Base-by-base conservation (phyloP, 2,329 filamentous ascomycete genomes). In the Colletotrichum theobromicola region DNA sequence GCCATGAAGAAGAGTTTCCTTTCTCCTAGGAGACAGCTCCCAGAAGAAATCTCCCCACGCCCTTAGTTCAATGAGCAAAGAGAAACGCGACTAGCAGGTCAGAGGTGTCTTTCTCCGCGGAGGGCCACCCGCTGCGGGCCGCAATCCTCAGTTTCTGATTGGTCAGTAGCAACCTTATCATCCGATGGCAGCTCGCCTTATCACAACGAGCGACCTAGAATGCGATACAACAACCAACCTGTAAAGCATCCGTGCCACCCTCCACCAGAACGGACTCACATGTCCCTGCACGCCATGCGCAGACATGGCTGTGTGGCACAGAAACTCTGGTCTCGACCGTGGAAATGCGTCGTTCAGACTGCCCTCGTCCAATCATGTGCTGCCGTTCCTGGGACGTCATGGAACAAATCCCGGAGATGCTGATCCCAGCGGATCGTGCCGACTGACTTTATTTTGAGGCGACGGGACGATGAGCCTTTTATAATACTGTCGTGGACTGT, bases 381-480 rank as follows among this genome's bases (percentile, higher is more conserved):
- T 9, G 30, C 28, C 24, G 37, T 28, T 26, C 42, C 46, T 58
- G 46, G 70, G 35, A 42, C 53, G 50, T 61, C 60, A 50, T 65
- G 71, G 50, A 30, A 42, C 28, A 35, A 55, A 30, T 67, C 69
- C 72, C 72, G 72, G 72, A 75, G 72, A 75, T 75, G 72, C 72
- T 72, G 37, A 67, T 72, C 72, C 64, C 67, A 66, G 67, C 71
- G 67, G 71, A 71, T 57, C 69, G 53, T 62, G 61, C 57, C 34
- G 62, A 60, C 53, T 72, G 72, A 75, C 62, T 75, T 72, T 42
- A 68, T 67, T 67, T 55, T 72, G 62, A 69, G 62, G 63, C 34
- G 61, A 57, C 55, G 21, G 64, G 35, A 42, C 7, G 60, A 66
- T 72, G 72, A 62, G 72, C 50, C 21, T 26, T 68, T 75, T 75